Evolutionary conservation across 306 rosid genomes (phyloP).

Genomic region (Cajanus cajan): DNA sequence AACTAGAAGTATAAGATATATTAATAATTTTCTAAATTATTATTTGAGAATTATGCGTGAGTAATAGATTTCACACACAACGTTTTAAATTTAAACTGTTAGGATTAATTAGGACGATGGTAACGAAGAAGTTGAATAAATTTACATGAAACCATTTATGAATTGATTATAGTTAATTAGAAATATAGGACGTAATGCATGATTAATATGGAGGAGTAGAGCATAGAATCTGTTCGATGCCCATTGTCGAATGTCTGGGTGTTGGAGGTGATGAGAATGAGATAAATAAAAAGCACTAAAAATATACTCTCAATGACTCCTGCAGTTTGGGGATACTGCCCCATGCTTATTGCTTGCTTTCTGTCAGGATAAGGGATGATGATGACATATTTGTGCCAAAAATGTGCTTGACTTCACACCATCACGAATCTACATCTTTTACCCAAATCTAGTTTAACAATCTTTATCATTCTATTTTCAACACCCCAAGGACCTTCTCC

Average conservation of each 20-base stretch:
- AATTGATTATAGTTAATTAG: neutral
- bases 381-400: neutral
- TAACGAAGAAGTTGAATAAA: neutral
- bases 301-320: neutral
- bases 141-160: neutral
- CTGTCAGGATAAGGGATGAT: neutral
- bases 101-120: neutral
- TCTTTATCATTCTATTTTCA: neutral
- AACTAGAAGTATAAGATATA: no score
- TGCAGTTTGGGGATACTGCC: constrained; percentile 15
- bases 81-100: no score
- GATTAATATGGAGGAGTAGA: neutral
- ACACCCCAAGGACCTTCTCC: neutral
- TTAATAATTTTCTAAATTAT: no score
- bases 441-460: neutral
- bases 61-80: no score
- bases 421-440: constrained; percentile 21
- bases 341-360: neutral
- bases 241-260: neutral
- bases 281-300: neutral
- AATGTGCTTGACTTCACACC: neutral
- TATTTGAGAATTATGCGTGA: no score
- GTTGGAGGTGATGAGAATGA: neutral
- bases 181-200: neutral
- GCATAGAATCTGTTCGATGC: constrained; percentile 1